Conservation (phyloP, 1,139 yeast species). For the Kurtzmaniella quercitrusa region DNA sequence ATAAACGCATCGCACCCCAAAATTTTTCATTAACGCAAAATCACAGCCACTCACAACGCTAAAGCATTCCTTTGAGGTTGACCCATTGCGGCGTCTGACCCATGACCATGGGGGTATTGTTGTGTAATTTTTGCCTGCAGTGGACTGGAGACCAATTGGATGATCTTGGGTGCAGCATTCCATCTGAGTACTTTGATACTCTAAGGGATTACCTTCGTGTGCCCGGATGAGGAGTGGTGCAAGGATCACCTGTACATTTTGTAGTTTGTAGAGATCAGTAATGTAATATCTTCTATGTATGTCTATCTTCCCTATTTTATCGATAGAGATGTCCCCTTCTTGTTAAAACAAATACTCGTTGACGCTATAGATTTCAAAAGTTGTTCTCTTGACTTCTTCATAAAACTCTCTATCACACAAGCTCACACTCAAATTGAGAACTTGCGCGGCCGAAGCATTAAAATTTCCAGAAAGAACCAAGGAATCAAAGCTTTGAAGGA, state of each 20-base stretch:
- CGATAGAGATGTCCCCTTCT: no score
- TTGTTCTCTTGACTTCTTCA: no score
- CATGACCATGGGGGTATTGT: constrained; percentile 70
- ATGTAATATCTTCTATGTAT: background rate
- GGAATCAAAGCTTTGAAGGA: background rate
- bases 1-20: background rate
- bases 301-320: background rate
- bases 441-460: no score
- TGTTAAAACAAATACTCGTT: no score
- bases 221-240: constrained; percentile 79
- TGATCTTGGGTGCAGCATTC: constrained; percentile 83
- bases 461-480: no score
- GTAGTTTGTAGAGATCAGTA: background rate
- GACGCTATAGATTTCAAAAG: no score
- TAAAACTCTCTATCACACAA: no score
- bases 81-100: constrained; percentile 70
- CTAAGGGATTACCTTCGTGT: constrained; percentile 82
- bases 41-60: constrained; percentile 63
- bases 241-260: constrained; percentile 66
- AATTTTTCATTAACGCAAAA: constrained; percentile 39
- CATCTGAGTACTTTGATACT: constrained; percentile 49
- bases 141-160: constrained; percentile 65
- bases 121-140: constrained; percentile 29
- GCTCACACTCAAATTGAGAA: no score
- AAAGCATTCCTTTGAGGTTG: constrained; percentile 77